phyloP scores from a whole-genome alignment of 352 stramenopile genomes.

The Phytophthora sp. region DNA sequence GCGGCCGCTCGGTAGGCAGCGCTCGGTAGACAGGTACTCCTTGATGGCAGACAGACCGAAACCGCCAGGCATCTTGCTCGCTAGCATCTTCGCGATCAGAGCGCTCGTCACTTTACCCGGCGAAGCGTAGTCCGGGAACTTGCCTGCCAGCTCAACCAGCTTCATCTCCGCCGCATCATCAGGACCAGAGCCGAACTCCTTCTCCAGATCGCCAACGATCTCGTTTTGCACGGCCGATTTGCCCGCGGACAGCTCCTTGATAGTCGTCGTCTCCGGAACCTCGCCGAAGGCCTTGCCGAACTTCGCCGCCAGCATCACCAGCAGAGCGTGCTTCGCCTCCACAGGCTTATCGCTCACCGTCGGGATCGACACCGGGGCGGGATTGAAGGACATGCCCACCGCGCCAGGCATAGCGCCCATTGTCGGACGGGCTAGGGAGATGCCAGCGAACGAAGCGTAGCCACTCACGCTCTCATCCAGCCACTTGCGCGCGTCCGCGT shows the following conservation, averaged over 20 bases:
- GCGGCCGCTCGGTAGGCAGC: slow-evolving; percentile 70
- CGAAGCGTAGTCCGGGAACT: slow-evolving; percentile 72
- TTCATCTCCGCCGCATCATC: slow-evolving; percentile 85
- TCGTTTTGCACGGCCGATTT: slow-evolving; percentile 92
- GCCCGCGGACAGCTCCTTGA: slow-evolving; percentile 81
- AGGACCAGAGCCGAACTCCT: slow-evolving; percentile 81
- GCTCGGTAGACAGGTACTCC: slow-evolving; percentile 71
- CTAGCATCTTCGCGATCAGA: slow-evolving; percentile 83
- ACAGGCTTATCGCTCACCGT: slow-evolving; percentile 70
- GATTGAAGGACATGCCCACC: slow-evolving; percentile 44
- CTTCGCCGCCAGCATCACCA: slow-evolving; percentile 81
- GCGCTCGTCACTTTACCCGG: slow-evolving; percentile 77
- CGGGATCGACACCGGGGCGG: slow-evolving; percentile 51
- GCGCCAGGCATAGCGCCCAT: slow-evolving; percentile 34
- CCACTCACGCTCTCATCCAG: slow-evolving; percentile 70
- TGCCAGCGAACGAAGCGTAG: slow-evolving; percentile 79
- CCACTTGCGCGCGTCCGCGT: slow-evolving; percentile 79
- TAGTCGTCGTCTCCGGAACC: slow-evolving; percentile 62
- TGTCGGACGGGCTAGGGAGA: slow-evolving; percentile 54
- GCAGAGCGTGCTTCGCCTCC: slow-evolving; percentile 76
- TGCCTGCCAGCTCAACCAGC: slow-evolving; percentile 68
- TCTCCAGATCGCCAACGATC: slow-evolving; percentile 85
- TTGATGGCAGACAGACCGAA: slow-evolving; percentile 82
- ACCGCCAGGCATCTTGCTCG: slow-evolving; percentile 82
- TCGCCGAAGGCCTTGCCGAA: slow-evolving; percentile 76